Percentiles rank a stretch among this genome's conserved stretches.
These are phyloP conservation scores for Epichloe aotearoae DNA, from an alignment of 2,329 filamentous ascomycete genomes.

Conservation along the genomic window DNA sequence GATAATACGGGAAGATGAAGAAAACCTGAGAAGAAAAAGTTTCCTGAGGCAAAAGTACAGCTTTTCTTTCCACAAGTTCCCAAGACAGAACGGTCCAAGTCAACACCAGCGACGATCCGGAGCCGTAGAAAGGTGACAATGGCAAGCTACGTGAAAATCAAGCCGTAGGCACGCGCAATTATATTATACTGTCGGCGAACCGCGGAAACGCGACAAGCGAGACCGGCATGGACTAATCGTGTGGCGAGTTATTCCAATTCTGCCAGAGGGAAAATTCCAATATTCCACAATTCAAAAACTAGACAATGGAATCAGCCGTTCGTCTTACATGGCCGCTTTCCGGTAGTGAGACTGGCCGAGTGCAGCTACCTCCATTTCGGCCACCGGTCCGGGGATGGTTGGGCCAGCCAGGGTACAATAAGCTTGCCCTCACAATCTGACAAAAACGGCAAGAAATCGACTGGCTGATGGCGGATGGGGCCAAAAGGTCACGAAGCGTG, in stretches of 20 bases:
- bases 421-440: neutral
- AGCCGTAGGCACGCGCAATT: neutral
- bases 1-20: neutral
- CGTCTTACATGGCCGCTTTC: constrained; percentile 5
- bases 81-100: neutral
- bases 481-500: neutral
- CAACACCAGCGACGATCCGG: neutral
- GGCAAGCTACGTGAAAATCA: neutral
- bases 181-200: neutral
- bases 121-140: neutral
- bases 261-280: neutral
- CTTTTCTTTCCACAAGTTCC: neutral
- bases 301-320: neutral
- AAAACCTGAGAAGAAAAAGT: neutral
- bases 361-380: constrained; percentile 6
- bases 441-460: neutral
- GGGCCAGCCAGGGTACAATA: neutral
- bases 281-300: neutral
- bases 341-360: neutral
- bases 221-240: neutral
- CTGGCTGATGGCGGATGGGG: neutral
- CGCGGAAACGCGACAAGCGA: neutral
- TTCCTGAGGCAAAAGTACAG: neutral
- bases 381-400: neutral
- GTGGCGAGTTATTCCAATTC: neutral